Evolutionary conservation across 1,284 basidiomycete genomes (phyloP), one percentile per base, ranked within the genome.

Genomic region (Irpex lacteus): DNA sequence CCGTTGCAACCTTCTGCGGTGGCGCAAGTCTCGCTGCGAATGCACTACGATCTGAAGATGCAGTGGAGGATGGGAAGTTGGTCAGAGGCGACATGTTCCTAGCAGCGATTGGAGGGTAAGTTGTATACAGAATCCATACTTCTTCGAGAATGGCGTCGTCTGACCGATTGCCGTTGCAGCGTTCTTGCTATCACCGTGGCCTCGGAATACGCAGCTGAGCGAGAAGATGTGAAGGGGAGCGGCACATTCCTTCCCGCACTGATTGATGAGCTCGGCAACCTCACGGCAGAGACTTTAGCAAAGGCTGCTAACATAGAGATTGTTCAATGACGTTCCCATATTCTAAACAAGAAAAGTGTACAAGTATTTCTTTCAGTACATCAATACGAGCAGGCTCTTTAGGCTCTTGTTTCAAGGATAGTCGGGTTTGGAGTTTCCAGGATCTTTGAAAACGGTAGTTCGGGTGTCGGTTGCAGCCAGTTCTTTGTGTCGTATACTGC

Each of bases 161-260:
- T 56, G 21, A 56, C 54, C 1, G 3, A 36, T 7, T 26, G 1
- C 2, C 54, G 32, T 8, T 8, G 61, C 72, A 95, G 94, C 1
- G 85, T 96, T 0, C 79, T 96, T 59, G 88, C 90, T 0, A 80
- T 96, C 71, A 97, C 90, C 1, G 80, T 98, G 40, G 95, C 95
- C 2, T 88, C 93, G 7, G 94, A 98, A 76, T 72, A 88, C 5
- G 95, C 96, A 0, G 91, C 87, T 0, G 75, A 75, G n/a, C 81
- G 88, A 55, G 71, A 78, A 1, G 86, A 90, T 65, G 93, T 97
- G 26, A 82, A 80, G 59, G 96, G 96, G 0, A 90, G 94, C 3
- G 95, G 94, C 52, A 93, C 94, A 0, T 98, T 98, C 80, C 77
- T 97, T 21, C 84, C 93, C 18, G 94, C 91, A 0, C 79, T 98